Percentiles rank a stretch among this genome's conserved stretches.
phyloP scores from a whole-genome alignment of 805 yeast species.

The Wickerhamiella siamensis region DNA sequence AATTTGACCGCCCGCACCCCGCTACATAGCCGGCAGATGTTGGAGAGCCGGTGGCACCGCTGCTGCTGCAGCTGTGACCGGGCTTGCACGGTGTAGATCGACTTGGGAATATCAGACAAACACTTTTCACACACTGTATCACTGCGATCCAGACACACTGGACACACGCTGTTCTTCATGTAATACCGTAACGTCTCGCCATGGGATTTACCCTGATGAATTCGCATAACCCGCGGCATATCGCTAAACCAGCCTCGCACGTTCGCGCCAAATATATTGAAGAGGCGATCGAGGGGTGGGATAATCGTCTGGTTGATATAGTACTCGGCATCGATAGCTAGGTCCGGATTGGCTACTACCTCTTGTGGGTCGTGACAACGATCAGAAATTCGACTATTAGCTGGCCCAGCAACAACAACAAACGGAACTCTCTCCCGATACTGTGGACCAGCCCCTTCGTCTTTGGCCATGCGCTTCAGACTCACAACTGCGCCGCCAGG shows the following conservation, averaged over 20 bases:
- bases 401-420: slow-evolving; percentile 50
- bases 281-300: slow-evolving; percentile 80
- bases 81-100: slow-evolving; percentile 7
- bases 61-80: slow-evolving; percentile 7
- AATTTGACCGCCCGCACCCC: slow-evolving; percentile 4
- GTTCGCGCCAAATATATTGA: slow-evolving; percentile 72
- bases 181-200: slow-evolving; percentile 3
- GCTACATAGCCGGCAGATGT: slow-evolving; percentile 13
- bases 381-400: slow-evolving; percentile 49
- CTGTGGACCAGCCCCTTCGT: slow-evolving; percentile 69
- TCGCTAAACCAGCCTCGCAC: slow-evolving; percentile 61
- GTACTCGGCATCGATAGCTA: slow-evolving; percentile 63
- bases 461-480: slow-evolving; percentile 44
- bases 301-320: slow-evolving; percentile 71
- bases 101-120: slow-evolving; percentile 4
- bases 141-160: slow-evolving; percentile 8
- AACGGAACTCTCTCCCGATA: slow-evolving; percentile 81
- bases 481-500: slow-evolving; percentile 91
- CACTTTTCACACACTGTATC: slow-evolving; percentile 8
- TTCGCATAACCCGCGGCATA: slow-evolving; percentile 32
- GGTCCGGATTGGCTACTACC: slow-evolving; percentile 32
- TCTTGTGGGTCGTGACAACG: slow-evolving; percentile 70
- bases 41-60: not conserved
- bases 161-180: slow-evolving; percentile 10
- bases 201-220: not conserved